Base-by-base conservation (phyloP, 768 basidiomycete species). In the Collybia nuda region DNA sequence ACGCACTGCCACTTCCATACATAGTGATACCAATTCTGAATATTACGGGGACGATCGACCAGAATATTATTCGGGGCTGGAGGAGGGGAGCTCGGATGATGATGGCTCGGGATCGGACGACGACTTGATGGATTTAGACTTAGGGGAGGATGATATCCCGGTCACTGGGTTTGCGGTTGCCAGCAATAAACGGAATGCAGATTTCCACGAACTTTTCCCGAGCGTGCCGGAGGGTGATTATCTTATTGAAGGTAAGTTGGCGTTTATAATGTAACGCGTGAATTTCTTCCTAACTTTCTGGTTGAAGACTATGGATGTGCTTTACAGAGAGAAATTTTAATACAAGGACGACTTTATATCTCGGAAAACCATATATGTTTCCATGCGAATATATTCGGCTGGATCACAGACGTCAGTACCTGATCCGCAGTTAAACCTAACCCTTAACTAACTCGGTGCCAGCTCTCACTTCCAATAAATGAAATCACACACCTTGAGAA, bases 291-390 rank as follows among this genome's bases (percentile, higher is more conserved):
- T 7, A 6, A 32, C 14, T 9, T n/a, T n/a, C n/a, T n/a, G 9
- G 3, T 32, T 11, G 14, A 50, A 98, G 97, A 99, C 69, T 99
- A 98, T 59, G 97, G 97, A 5, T 99, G 97, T 62, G 97, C 97
- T 0, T 69, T 98, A 11, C 94, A 98, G 69, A 83, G 94, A 37
- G 97, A 98, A 67, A 98, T 98, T 57, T 76, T 98, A 24, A 88
- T 98, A 38, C 97, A 98, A 76, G 97, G 97, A 4, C 79, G 97
- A 9, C 66, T 99, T 50, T 98, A 98, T 69, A 91, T 98, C 19
- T 98, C 97, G 6, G 96, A 99, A 70, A 98, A 98, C 69, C 95
- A 98, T 63, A 81, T 98, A n/a, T 98, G 93, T 72, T 99, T 98
- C 76, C 92, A 99, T 60, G 96, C 97, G 38, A 98, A 98, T 64